Evolutionary conservation across 306 rosid species (phyloP).

Genomic region (Neltuma alba): DNA sequence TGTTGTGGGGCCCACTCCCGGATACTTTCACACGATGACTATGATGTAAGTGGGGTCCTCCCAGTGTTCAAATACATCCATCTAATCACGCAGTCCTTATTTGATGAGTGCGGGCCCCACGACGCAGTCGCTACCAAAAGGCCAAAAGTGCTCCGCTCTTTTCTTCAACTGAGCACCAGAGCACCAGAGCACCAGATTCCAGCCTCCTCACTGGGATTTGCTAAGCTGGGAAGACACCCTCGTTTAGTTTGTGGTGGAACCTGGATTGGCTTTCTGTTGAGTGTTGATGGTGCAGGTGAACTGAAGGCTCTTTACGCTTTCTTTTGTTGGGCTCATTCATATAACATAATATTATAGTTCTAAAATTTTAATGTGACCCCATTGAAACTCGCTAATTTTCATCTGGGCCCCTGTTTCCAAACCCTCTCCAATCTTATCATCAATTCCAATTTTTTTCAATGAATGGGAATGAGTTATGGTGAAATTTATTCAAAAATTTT

Average conservation of each 20-base stretch:
- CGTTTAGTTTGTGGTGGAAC: not conserved
- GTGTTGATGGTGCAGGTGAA: no score
- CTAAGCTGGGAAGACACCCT: not conserved
- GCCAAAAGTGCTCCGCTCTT: not conserved
- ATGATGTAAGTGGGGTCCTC: constrained; percentile 33
- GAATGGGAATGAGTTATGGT: no score
- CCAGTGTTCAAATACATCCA: constrained; percentile 3
- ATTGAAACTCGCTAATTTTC: no score
- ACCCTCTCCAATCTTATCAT: no score
- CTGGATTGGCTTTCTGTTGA: not conserved
- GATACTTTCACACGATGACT: not conserved
- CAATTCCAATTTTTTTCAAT: no score
- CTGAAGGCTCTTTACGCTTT: no score
- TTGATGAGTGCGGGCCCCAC: constrained; percentile 23
- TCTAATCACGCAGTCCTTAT: constrained; percentile 40
- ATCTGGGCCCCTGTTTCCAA: no score
- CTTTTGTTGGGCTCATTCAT: no score
- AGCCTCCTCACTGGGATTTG: not conserved
- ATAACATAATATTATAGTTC: no score
- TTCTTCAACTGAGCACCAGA: not conserved
- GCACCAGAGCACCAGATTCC: not conserved
- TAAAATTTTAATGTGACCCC: no score
- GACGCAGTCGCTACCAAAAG: not conserved
- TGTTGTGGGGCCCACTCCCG: not conserved
- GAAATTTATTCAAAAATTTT: no score